A percentile compares a stretch with the other conserved stretches of the same genome.
phyloP scores from a whole-genome alignment of 164 flowering plant genomes.

The Akebia trifoliata region DNA sequence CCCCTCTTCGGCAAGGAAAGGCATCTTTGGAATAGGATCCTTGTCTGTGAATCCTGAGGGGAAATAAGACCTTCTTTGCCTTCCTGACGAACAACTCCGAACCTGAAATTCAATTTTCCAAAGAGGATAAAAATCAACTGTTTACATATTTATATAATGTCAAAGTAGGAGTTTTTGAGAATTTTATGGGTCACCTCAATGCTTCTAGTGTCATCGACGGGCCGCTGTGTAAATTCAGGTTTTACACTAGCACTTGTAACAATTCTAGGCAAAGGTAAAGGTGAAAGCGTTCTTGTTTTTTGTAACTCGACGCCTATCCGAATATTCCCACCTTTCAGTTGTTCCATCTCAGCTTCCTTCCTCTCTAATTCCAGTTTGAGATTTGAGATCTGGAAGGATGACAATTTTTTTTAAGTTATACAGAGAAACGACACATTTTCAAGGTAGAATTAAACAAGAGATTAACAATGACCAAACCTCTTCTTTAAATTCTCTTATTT shows the following conservation, averaged over 20 bases:
- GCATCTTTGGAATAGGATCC: conserved; percentile 41
- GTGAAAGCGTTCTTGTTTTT: conserved; percentile 51
- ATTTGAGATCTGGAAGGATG: conserved; percentile 47
- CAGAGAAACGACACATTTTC: background rate
- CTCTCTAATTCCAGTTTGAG: conserved; percentile 55
- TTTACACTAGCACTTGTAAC: conserved; percentile 31
- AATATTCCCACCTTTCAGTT: conserved; percentile 32
- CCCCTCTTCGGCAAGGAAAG: conserved; percentile 41
- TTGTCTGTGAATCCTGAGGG: conserved; percentile 47
- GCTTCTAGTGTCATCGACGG: conserved; percentile 37
- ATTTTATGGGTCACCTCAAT: conserved; percentile 41
- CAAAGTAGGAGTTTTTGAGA: background rate
- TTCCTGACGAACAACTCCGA: conserved; percentile 76
- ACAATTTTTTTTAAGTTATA: background rate
- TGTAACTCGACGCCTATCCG: conserved; percentile 31
- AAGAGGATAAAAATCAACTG: background rate
- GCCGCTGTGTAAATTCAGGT: conserved; percentile 38
- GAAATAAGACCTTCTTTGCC: conserved; percentile 58
- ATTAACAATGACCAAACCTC: conserved; percentile 43
- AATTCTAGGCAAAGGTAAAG: conserved; percentile 41
- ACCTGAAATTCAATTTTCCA: conserved; percentile 32
- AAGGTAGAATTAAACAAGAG: background rate
- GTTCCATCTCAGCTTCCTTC: conserved; percentile 69
- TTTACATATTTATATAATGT: background rate
- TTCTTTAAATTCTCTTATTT: conserved; percentile 68